Evolutionary conservation across 2,329 filamentous ascomycete genomes (phyloP).

Genomic region (Colletotrichum cordylinicola): DNA sequence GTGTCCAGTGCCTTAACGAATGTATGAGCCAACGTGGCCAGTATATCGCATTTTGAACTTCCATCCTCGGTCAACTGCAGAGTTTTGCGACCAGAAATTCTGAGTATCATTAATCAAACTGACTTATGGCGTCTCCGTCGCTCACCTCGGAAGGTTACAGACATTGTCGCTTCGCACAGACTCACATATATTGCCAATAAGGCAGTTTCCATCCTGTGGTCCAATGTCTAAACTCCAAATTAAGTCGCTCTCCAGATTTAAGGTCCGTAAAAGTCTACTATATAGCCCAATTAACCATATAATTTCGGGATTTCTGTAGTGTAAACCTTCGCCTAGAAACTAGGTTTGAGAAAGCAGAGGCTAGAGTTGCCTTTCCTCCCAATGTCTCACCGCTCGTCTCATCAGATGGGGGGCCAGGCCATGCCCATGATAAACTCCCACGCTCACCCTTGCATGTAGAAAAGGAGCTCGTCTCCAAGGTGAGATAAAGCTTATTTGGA

Average conservation of each 20-base stretch:
- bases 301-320: neutral
- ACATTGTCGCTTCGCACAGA: neutral
- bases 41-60: neutral
- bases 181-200: neutral
- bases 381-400: neutral
- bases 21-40: neutral
- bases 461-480: neutral
- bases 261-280: neutral
- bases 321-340: neutral
- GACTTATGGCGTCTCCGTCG: neutral
- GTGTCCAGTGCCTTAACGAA: rapidly evolving
- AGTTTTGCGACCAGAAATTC: neutral
- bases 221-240: neutral
- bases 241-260: neutral
- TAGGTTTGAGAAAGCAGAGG: neutral
- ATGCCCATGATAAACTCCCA: neutral
- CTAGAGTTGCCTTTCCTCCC: neutral
- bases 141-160: rapidly evolving
- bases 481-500: neutral
- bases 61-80: neutral
- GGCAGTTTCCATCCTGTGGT: neutral
- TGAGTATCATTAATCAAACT: neutral
- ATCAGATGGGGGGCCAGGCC: neutral
- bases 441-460: neutral
- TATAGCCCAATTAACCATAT: neutral